These are phyloP conservation scores for Solanum chilense DNA, from an alignment of 257 asterid species.

Conservation along the genomic window DNA sequence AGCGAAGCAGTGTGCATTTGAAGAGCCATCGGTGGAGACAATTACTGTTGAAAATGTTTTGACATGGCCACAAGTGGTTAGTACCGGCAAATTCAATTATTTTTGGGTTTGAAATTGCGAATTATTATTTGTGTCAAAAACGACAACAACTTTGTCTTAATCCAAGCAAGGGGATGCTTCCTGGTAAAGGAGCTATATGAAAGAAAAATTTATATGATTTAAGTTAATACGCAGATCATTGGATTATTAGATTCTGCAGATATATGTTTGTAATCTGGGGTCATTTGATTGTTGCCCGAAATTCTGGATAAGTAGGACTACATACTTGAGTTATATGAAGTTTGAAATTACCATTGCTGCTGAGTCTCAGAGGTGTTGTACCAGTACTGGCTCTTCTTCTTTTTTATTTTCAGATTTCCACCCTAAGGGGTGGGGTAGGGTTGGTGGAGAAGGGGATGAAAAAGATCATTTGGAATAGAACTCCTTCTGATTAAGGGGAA, in stretches of 20 bases:
- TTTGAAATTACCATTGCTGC: background rate
- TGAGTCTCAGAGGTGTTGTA: background rate
- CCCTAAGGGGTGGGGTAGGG: background rate
- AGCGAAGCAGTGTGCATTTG: conserved; percentile 98
- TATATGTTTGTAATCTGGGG: background rate
- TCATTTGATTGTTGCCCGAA: background rate
- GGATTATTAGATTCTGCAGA: background rate
- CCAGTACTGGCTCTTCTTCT: background rate
- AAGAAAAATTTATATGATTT: background rate
- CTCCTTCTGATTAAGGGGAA: background rate
- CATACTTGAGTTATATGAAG: background rate
- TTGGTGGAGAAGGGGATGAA: background rate
- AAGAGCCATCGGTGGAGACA: conserved; percentile 95
- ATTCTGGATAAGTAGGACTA: background rate
- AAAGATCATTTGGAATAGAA: background rate
- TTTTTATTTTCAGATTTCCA: background rate
- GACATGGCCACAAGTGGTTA: conserved; percentile 98
- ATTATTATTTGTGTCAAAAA: background rate
- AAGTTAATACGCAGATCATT: background rate
- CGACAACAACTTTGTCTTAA: background rate
- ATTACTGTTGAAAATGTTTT: conserved; percentile 78
- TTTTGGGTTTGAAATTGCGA: background rate
- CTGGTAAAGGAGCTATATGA: background rate
- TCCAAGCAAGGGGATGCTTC: background rate
- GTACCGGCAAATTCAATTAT: conserved; percentile 14